Percentiles rank a stretch among this genome's conserved stretches.
phyloP scores from a whole-genome alignment of 1,284 basidiomycete species.

The Heterobasidion parviporum region DNA sequence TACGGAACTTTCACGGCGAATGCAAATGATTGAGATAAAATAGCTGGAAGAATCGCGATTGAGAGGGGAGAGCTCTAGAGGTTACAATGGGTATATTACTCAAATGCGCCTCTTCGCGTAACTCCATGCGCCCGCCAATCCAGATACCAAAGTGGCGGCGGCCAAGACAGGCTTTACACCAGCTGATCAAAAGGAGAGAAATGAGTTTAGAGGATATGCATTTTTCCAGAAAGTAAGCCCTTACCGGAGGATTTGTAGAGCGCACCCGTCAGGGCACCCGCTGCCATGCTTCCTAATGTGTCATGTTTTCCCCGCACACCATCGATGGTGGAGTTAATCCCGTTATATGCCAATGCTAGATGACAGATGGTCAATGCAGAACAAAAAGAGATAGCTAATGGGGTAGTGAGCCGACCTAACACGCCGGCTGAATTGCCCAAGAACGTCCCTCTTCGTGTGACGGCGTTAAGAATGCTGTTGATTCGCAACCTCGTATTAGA shows the following conservation, averaged over 20 bases:
- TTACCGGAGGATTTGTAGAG: conserved; percentile 91
- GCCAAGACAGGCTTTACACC: conserved; percentile 85
- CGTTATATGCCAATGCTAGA: conserved; percentile 89
- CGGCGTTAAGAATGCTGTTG: conserved; percentile 94
- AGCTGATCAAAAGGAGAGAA: conserved; percentile 42
- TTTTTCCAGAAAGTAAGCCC: conserved; percentile 8
- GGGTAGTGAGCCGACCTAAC: conserved; percentile 57
- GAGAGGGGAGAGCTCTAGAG: conserved; percentile 8
- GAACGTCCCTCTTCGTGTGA: conserved; percentile 94
- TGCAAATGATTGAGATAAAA: conserved; percentile 1
- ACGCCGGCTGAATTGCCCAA: conserved; percentile 98
- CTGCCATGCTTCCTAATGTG: conserved; percentile 82
- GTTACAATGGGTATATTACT: conserved; percentile 23
- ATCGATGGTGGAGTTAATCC: conserved; percentile 92
- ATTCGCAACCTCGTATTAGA: conserved; percentile 84
- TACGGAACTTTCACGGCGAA: conserved; percentile 3
- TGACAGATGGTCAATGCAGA: conserved; percentile 16
- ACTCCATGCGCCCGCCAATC: conserved; percentile 86
- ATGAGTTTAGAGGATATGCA: conserved; percentile 28
- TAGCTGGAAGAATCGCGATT: conserved; percentile 7
- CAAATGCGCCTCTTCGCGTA: conserved; percentile 78
- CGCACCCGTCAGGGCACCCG: conserved; percentile 86
- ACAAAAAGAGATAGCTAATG: conserved; percentile 23
- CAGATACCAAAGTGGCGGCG: conserved; percentile 85
- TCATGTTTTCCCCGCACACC: conserved; percentile 88